Conservation (phyloP, 768 basidiomycete species). For the Tulasnella sp. region DNA sequence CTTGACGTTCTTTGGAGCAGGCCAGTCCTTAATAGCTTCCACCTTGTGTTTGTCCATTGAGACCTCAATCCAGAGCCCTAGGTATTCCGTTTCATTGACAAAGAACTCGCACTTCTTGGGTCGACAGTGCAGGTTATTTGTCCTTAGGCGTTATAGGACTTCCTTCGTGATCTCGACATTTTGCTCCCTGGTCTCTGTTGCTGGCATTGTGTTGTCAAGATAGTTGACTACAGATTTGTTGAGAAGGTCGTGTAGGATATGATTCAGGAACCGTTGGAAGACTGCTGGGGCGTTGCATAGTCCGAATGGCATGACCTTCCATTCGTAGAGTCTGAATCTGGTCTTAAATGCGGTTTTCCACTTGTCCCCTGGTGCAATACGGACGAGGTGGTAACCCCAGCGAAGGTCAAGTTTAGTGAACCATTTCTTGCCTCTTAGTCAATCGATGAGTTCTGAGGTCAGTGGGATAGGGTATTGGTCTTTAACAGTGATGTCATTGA, state of each 20-base stretch:
- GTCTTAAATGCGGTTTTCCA: slow-evolving; percentile 27
- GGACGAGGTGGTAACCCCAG: slow-evolving; percentile 16
- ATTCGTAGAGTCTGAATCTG: slow-evolving; percentile 28
- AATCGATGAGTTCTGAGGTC: background rate
- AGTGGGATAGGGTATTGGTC: slow-evolving; percentile 17
- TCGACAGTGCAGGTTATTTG: background rate
- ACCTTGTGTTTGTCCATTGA: background rate
- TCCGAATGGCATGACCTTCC: slow-evolving; percentile 34
- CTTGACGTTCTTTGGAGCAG: background rate
- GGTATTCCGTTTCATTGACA: slow-evolving; percentile 11
- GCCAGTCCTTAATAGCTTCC: background rate
- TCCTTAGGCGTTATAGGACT: slow-evolving; percentile 21
- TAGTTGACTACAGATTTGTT: slow-evolving; percentile 28
- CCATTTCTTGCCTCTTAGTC: background rate
- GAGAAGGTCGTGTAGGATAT: slow-evolving; percentile 29
- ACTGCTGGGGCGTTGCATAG: slow-evolving; percentile 26
- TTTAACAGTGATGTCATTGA: background rate
- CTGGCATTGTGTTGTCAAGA: slow-evolving; percentile 29
- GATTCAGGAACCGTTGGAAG: slow-evolving; percentile 29
- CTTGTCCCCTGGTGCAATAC: slow-evolving; percentile 20
- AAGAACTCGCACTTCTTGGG: slow-evolving; percentile 22
- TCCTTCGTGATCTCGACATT: slow-evolving; percentile 12
- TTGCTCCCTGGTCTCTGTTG: slow-evolving; percentile 22
- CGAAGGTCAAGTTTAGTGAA: slow-evolving; percentile 22
- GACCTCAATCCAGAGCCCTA: slow-evolving; percentile 8